A percentile compares a stretch with the other conserved stretches of the same genome.
These are phyloP conservation scores for Lactifluus piperatus DNA, from an alignment of 768 basidiomycete species.

Conservation along the genomic window DNA sequence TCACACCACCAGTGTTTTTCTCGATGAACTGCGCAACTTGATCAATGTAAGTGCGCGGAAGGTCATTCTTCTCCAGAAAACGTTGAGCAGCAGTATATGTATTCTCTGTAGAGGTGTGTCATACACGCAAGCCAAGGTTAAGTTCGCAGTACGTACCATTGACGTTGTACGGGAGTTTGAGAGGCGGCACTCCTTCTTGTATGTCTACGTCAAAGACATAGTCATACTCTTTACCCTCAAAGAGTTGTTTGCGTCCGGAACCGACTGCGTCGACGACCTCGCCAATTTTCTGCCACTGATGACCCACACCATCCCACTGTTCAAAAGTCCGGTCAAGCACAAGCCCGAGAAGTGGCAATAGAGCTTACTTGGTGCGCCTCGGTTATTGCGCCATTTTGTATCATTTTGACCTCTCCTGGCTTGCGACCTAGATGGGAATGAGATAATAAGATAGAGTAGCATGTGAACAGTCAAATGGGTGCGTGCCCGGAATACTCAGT, in stretches of 20 bases:
- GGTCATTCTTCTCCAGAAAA: conserved; percentile 77
- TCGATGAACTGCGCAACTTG: conserved; percentile 92
- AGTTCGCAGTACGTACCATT: conserved; percentile 44
- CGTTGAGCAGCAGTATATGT: conserved; percentile 83
- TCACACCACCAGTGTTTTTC: conserved; percentile 77
- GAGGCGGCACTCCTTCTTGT: conserved; percentile 81
- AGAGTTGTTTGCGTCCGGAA: conserved; percentile 82
- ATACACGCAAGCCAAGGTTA: background rate
- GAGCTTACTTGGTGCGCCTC: conserved; percentile 83
- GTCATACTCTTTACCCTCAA: conserved; percentile 91
- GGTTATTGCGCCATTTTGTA: conserved; percentile 68
- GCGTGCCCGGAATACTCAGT: conserved; percentile 57
- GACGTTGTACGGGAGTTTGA: conserved; percentile 91
- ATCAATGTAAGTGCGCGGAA: conserved; percentile 77
- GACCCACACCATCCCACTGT: conserved; percentile 71
- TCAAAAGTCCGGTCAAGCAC: background rate
- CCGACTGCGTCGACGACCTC: conserved; percentile 95
- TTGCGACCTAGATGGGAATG: conserved; percentile 57
- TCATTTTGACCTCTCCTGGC: conserved; percentile 88
- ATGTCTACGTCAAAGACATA: conserved; percentile 99
- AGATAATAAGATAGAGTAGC: background rate
- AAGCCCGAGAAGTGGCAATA: background rate
- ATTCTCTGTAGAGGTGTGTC: conserved; percentile 52
- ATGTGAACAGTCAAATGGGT: background rate
- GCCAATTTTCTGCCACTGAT: conserved; percentile 87